phyloP scores from a whole-genome alignment of 78 protist species.

The Neovahlkampfia damariscottae region DNA sequence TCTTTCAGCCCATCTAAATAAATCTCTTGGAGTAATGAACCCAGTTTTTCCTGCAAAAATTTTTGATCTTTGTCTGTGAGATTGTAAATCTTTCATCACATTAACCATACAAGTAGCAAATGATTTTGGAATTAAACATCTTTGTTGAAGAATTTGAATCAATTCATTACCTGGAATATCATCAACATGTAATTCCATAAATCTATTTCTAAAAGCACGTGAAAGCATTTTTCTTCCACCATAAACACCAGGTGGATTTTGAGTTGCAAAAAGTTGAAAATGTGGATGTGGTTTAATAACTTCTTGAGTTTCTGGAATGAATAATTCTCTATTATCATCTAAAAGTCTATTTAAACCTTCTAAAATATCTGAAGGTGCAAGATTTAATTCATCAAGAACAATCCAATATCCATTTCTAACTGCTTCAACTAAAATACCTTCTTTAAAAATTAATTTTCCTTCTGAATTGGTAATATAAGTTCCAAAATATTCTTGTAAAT shows the following conservation, averaged over 20 bases:
- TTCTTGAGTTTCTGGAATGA: conserved; percentile 93
- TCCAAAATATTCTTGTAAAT: conserved; percentile 98
- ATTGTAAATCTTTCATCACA: conserved; percentile 68
- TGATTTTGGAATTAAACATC: conserved; percentile 77
- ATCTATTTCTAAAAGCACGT: conserved; percentile 91
- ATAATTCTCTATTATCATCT: conserved; percentile 98
- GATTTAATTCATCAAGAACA: conserved; percentile 97
- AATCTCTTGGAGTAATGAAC: conserved; percentile 95
- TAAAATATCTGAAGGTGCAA: conserved; percentile 98
- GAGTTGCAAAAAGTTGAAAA: conserved; percentile 98
- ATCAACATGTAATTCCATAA: conserved; percentile 89
- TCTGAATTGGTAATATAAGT: conserved; percentile 59
- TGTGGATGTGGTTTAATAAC: conserved; percentile 82
- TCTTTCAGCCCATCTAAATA: conserved; percentile 96
- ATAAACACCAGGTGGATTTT: conserved; percentile 98
- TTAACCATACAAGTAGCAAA: conserved; percentile 50
- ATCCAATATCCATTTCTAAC: conserved; percentile 96
- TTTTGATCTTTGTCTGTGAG: conserved; percentile 22
- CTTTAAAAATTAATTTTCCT: conserved; percentile 76
- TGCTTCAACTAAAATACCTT: conserved; percentile 92
- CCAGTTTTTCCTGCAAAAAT: conserved; percentile 88
- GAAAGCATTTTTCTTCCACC: conserved; percentile 97
- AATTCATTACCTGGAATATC: conserved; percentile 86
- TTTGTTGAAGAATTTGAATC: conserved; percentile 52
- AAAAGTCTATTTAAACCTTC: conserved; percentile 98